Evolutionary conservation across 2,329 filamentous ascomycete genomes (phyloP).

Genomic region (Neurospora crassa): DNA sequence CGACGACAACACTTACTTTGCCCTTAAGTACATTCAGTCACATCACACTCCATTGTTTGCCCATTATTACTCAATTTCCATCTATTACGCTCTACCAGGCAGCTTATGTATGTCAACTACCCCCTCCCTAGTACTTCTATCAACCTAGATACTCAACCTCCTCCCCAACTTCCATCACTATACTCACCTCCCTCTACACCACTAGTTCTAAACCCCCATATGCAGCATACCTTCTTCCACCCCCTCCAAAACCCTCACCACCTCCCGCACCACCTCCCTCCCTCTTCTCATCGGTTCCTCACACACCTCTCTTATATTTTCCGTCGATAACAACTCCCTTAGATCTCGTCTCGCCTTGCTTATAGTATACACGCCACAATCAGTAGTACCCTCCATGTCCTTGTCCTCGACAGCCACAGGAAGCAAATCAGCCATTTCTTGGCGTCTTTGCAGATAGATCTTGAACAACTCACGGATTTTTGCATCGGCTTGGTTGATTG

Average conservation of each 20-base stretch:
- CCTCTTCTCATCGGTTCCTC: constrained; percentile 2
- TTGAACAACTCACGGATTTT: neutral
- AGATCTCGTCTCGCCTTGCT: constrained; percentile 1
- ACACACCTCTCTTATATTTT: neutral
- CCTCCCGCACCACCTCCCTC: neutral
- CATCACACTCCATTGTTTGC: neutral
- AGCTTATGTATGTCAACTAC: too few relatives aligned
- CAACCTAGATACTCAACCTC: neutral
- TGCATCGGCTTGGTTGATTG: neutral
- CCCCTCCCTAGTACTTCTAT: too few relatives aligned
- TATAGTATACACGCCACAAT: neutral
- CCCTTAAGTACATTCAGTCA: neutral
- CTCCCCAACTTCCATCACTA: neutral
- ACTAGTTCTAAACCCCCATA: too few relatives aligned
- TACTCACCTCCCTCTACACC: neutral
- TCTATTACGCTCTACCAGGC: neutral
- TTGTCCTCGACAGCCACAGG: neutral
- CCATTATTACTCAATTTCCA: neutral
- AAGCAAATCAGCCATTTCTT: neutral
- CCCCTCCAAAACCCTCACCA: neutral
- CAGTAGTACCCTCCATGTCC: neutral
- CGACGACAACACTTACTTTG: neutral
- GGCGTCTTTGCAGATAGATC: neutral
- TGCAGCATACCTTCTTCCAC: neutral
- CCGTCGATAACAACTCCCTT: neutral